phyloP scores from a whole-genome alignment of 495 filamentous ascomycete species.

The Platismatia glauca region DNA sequence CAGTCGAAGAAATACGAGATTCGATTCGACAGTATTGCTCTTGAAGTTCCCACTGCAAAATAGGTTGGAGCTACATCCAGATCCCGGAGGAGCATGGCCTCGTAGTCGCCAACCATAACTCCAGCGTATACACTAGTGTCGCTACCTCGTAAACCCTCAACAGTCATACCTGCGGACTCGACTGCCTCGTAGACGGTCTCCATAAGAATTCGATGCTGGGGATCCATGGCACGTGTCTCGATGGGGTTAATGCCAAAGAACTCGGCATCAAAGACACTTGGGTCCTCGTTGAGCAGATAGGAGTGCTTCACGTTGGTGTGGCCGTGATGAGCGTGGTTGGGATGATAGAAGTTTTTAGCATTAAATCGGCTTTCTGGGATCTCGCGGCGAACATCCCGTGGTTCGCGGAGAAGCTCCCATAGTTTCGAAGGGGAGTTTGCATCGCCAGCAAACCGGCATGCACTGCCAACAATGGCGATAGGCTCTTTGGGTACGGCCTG shows the following conservation, averaged over 20 bases:
- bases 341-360: conserved; percentile 21
- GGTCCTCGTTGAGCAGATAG: background rate
- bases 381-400: conserved; percentile 16
- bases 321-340: conserved; percentile 8
- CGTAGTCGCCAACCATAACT: conserved; percentile 32
- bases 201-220: conserved; percentile 35
- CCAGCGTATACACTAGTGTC: conserved; percentile 29
- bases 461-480: conserved; percentile 16
- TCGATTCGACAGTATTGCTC: conserved; percentile 41
- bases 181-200: conserved; percentile 53
- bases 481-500: conserved; percentile 1
- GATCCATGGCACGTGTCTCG: conserved; percentile 34
- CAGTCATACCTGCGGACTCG: conserved; percentile 41
- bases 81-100: conserved; percentile 28
- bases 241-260: conserved; percentile 54
- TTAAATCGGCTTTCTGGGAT: conserved; percentile 20
- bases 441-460: conserved; percentile 21
- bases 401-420: conserved; percentile 25
- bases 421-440: conserved; percentile 11
- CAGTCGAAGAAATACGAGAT: conserved; percentile 49
- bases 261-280: conserved; percentile 35
- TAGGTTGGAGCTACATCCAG: conserved; percentile 29
- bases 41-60: conserved; percentile 37
- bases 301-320: background rate
- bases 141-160: conserved; percentile 22